Base-by-base conservation (phyloP, 2,329 filamentous ascomycete species). In the Talaromyces sp. region DNA sequence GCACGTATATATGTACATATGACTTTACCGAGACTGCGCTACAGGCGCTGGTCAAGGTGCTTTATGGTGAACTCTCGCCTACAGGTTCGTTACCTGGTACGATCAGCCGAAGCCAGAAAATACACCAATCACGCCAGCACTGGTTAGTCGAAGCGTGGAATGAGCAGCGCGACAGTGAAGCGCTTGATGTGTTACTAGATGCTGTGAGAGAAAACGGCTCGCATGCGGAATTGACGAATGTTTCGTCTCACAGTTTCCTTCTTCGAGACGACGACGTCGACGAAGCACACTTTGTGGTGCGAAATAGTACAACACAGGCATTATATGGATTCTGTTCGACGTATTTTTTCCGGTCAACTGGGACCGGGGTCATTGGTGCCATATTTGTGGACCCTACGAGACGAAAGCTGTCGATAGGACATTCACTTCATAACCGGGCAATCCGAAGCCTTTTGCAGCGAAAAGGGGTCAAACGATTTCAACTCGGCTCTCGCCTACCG, bases 11-110 rank as follows among this genome's bases (percentile, higher is more conserved):
- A 40, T 97, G 93, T 77, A 96, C 92, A 0, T 97, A 95, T 71
- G 92, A 97, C 75, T 97, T 96, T 67, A 97, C 93, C 0, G 93
- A 97, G 66, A 93, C 89, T 7, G 91, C 93, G 17, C 84, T 97
- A 76, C 86, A 88, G 61, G 89, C 91, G 1, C 77, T 96, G 4
- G 90, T 95, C 17, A 86, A 90, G 59, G 88, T 90, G 0, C 76
- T 97, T 0, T 93, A 93, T 65, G 92, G 92, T 9, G 89, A 95
- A 61, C 71, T 85, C 25, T 75, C 75, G 1, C 80, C 84, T 0
- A 78, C 77, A 6, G 84, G 84, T 13, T 75, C 77, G 8, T 68
- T 86, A 9, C 84, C 84, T 0, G 84, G 92, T 1, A 93, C 90
- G 0, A 82, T 96, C 63, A 86, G 89, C 58, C 93, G 93, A 73